A percentile compares a stretch with the other conserved stretches of the same genome.
These are phyloP conservation scores for Citrus trifoliata DNA, from an alignment of 345 rosid species.

Conservation along the genomic window DNA sequence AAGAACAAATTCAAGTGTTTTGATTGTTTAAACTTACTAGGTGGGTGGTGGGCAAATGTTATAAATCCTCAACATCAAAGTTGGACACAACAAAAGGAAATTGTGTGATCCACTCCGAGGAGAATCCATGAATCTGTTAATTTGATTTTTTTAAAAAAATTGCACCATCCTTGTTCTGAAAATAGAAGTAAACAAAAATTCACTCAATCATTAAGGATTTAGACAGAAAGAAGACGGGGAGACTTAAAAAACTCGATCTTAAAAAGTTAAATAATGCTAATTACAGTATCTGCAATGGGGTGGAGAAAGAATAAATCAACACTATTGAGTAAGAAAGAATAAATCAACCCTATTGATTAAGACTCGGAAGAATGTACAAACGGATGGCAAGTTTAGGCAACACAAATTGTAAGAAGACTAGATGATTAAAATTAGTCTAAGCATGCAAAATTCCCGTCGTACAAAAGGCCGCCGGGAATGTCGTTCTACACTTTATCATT, in stretches of 20 bases:
- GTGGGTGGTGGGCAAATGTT: background rate
- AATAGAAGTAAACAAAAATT: background rate
- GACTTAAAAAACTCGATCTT: background rate
- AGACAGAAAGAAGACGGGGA: background rate
- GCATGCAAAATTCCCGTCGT: conserved; percentile 29
- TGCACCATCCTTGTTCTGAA: background rate
- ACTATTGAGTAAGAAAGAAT: conserved; percentile 7
- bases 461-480: conserved; percentile 24
- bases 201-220: background rate
- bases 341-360: conserved; percentile 9
- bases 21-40: background rate
- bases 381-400: background rate
- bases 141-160: too few relatives aligned
- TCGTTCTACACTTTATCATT: conserved; percentile 20
- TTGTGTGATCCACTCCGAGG: background rate
- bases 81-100: background rate
- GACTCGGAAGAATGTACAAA: conserved; percentile 16
- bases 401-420: conserved; percentile 10
- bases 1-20: background rate
- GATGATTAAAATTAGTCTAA: conserved; percentile 12
- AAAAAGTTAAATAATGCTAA: too few relatives aligned
- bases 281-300: background rate
- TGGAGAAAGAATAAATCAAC: conserved; percentile 11
- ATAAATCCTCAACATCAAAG: background rate
- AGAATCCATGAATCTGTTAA: background rate